Percentiles rank a stretch among this genome's conserved stretches.
These are phyloP conservation scores for Papiliotrema nemorosa DNA, from an alignment of 1,284 basidiomycete species.

Conservation along the genomic window DNA sequence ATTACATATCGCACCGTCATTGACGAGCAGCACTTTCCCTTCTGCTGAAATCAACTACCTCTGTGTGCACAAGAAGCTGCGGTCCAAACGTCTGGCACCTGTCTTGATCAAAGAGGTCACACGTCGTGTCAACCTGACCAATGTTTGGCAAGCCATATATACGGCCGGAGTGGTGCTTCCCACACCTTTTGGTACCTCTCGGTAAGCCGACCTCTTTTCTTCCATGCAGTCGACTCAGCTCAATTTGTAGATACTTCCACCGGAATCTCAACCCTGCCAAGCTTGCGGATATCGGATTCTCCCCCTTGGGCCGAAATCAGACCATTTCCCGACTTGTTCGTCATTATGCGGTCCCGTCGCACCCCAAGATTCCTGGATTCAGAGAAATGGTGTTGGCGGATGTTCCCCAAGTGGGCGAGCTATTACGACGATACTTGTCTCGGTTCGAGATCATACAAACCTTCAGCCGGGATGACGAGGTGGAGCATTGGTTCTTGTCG, in stretches of 20 bases:
- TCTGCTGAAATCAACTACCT: slow-evolving; percentile 96
- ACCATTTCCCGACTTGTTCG: slow-evolving; percentile 82
- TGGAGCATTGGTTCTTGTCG: slow-evolving; percentile 81
- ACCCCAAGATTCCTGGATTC: slow-evolving; percentile 60
- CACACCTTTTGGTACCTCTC: slow-evolving; percentile 79
- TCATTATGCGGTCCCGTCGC: slow-evolving; percentile 61
- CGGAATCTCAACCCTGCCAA: slow-evolving; percentile 89
- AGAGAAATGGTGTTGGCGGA: slow-evolving; percentile 86
- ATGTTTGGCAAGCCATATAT: slow-evolving; percentile 96
- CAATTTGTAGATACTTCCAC: slow-evolving; percentile 72
- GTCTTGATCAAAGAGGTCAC: slow-evolving; percentile 99
- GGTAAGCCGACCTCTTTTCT: slow-evolving; percentile 51
- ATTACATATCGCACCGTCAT: not conserved
- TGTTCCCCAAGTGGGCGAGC: slow-evolving; percentile 64
- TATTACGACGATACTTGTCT: slow-evolving; percentile 78
- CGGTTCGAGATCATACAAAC: slow-evolving; percentile 81
- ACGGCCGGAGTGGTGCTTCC: slow-evolving; percentile 88
- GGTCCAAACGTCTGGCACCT: slow-evolving; percentile 91
- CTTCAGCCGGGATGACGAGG: slow-evolving; percentile 69
- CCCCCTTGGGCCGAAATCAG: slow-evolving; percentile 75
- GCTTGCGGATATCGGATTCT: slow-evolving; percentile 87
- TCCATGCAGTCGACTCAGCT: not conserved
- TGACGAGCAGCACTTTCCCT: slow-evolving; percentile 58
- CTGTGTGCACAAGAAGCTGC: slow-evolving; percentile 95
- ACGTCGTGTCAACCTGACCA: slow-evolving; percentile 80